Base-by-base conservation (phyloP, 2,329 filamentous ascomycete genomes). In the Curvularia eragrostidis region DNA sequence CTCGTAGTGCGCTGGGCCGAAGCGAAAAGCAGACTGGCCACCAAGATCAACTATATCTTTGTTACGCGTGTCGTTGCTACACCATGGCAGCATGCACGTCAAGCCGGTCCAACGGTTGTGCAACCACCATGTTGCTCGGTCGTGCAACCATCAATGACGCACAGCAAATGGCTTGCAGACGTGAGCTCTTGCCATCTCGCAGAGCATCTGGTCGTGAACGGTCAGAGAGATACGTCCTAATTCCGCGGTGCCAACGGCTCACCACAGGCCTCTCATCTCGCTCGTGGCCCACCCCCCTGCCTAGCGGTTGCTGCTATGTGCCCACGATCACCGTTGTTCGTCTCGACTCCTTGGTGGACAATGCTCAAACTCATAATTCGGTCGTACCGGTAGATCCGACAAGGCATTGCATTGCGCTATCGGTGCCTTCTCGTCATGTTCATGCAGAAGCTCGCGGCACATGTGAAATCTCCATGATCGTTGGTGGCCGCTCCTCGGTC, bases 131-230 rank as follows among this genome's bases (percentile, higher is more conserved):
- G 56, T 53, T 63, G 56, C 59, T 62, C 61, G 62, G 61, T 59
- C 56, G 60, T 64, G 59, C 61, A 21, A 58, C 54, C 38, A 56
- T 62, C 41, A 28, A 44, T 48, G 23, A 56, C 42, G 21, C 26
- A 38, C 30, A 38, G 50, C 30, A 30, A 49, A 54, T 39, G 52
- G 62, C 43, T 55, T 43, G 49, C 55, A 61, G 1, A 38, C 51
- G 38, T 55, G 62, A 66, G 58, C 60, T 67, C 67, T 53, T 66
- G 64, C 66, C 66, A 61, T 66, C 60, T 59, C 66, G 64, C 54
- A 50, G 46, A 39, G 52, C 42, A 48, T 38, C 52, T 56, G 39
- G 15, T 6, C 5, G 0, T 34, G 24, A 26, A 26, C 50, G 52
- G 63, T 68, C 61, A 62, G 66, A 64, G 62, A 63, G 57, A 66